Evolutionary conservation across 352 stramenopile species (phyloP), one percentile per base, ranked within the genome.

Genomic region (Elongisporangium undulatum): DNA sequence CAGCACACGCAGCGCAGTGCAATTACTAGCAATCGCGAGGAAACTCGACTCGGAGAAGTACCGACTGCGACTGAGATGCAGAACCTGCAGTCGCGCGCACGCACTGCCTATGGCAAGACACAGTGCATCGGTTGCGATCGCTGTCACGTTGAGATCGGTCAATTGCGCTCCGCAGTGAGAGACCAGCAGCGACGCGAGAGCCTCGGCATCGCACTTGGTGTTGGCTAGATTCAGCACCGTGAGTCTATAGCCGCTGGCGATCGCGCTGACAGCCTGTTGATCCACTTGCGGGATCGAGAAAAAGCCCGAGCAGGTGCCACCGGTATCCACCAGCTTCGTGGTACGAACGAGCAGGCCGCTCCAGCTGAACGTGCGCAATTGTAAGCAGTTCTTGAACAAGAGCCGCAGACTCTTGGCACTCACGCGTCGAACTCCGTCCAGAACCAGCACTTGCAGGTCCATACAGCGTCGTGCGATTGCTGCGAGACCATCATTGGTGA

Each of bases 31-130:
- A 13, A 92, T 61, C 9, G 34, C 48, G n/a, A 86, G 60, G 48
- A 94, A 87, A 26, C 76, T 87, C 17, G 51, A 21, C 38, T 76
- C 59, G 0, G 74, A 82, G 60, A 94, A 90, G 51, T 92, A 90
- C n/a, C 84, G 76, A 56, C 80, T 91, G 12, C 82, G 81, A 58
- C 78, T 81, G 16, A 94, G 79, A 6, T 77, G 71, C 49, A 94
- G 66, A 12, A 41, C 29, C 17, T 63, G 68, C n/a, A 94, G 54
- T 3, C 68, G 62, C 2, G 17, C 3, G 7, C 70, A 82, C 56
- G 63, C 71, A 1, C 64, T 13, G 4, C 73, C 74, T 10, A 94
- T 59, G 1, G 64, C 62, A n/a, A 63, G 39, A 49, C 79, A 90
- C 7, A 94, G 68, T 13, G 67, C 69, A 52, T 92, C 82, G 0